Conservation (phyloP, 805 yeast genomes). For the Pichia cabralensis region DNA sequence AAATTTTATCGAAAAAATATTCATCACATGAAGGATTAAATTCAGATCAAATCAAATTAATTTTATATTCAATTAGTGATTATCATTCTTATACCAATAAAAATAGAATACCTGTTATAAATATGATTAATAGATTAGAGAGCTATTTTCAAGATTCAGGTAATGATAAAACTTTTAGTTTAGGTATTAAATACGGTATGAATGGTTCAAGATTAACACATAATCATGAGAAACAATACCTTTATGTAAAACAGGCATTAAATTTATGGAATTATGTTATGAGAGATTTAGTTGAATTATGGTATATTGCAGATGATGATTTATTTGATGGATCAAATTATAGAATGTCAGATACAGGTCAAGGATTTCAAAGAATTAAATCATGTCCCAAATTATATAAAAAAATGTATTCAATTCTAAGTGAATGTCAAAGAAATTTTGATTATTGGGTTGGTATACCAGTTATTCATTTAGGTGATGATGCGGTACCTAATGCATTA, state of each 20-base stretch:
- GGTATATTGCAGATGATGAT: constrained; percentile 73
- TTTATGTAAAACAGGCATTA: constrained; percentile 67
- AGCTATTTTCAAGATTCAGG: constrained; percentile 30
- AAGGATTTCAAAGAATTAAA: constrained; percentile 70
- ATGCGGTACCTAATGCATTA: constrained; percentile 74
- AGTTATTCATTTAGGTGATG: constrained; percentile 74
- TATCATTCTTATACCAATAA: constrained; percentile 63
- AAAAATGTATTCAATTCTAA: constrained; percentile 59
- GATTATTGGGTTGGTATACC: constrained; percentile 69
- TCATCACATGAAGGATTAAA: constrained; percentile 30
- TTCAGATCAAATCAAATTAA: constrained; percentile 60
- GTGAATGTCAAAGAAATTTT: constrained; percentile 57
- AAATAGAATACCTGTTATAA: constrained; percentile 56
- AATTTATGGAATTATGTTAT: constrained; percentile 69
- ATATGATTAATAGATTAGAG: constrained; percentile 49
- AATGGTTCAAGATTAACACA: constrained; percentile 68
- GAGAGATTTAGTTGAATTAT: constrained; percentile 66
- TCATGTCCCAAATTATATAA: constrained; percentile 60
- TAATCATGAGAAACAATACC: constrained; percentile 60
- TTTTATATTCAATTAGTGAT: constrained; percentile 70
- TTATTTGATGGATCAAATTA: constrained; percentile 47
- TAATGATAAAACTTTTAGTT: constrained; percentile 26
- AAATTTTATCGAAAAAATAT: constrained; percentile 42
- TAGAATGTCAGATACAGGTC: constrained; percentile 63
- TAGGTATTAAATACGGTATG: constrained; percentile 58